Base-by-base conservation (phyloP, 1,284 basidiomycete genomes). In the Cyathus olla region DNA sequence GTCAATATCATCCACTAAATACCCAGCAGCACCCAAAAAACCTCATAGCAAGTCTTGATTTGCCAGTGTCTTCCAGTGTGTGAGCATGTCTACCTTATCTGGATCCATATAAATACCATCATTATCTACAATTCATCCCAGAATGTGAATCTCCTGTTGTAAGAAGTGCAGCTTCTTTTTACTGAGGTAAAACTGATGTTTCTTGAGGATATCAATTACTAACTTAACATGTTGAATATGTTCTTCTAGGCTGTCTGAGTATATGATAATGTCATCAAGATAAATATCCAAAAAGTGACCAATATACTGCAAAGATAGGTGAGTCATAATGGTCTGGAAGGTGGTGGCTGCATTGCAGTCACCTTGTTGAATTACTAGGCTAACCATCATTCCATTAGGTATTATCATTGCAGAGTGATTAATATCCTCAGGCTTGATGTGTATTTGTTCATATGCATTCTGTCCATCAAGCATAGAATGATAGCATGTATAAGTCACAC, bases 91-190 rank as follows among this genome's bases (percentile, higher is more conserved):
- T 0, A 83, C 75, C 26, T 83, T 83, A 22, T 74, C 65, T 0
- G 69, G 27, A 26, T 82, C 80, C 71, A 81, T 80, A 0, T 62
- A 54, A 21, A 84, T 81, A 0, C 80, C 80, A 0, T 76, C 52
- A 6, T 74, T 55, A 11, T 74, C 68, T 0, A 84, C 66, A 0
- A 82, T 59, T 0, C 68, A 70, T 0, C 82, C 81, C 0, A 83
- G 62, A 60, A 81, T 49, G 3, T 69, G 67, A 53, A 79, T 37
- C 62, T 76, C 65, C 4, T 42, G 31, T 2, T 57, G 61, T 0
- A 78, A 61, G 39, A 75, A 73, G 8, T 68, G 62, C 3, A 79
- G 56, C 37, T 82, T 79, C 11, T 67, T 58, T 9, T 66, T 55
- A 9, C 66, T 66, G 0, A 80, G 65, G 62, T 72, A 78, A 1